phyloP scores from a whole-genome alignment of 1,139 yeast genomes.

The Pichia sp. region DNA sequence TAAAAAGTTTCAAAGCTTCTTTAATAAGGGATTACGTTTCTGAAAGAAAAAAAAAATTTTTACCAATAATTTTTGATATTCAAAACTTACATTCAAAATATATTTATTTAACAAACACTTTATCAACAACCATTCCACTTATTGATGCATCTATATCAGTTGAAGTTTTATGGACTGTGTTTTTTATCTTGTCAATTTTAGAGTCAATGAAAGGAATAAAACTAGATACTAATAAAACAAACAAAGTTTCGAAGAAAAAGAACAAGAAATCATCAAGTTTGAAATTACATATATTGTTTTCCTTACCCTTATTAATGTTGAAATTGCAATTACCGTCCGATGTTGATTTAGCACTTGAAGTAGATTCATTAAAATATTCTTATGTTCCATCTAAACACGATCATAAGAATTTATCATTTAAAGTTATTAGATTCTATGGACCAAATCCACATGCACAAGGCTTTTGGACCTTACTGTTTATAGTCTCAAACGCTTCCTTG shows the following conservation, averaged over 20 bases:
- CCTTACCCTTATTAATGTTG: slow-evolving; percentile 21
- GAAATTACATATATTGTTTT: slow-evolving; percentile 14
- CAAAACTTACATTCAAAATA: slow-evolving; percentile 16
- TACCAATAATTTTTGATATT: slow-evolving; percentile 11
- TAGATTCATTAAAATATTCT: slow-evolving; percentile 22
- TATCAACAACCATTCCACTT: slow-evolving; percentile 22
- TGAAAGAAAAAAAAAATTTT: slow-evolving; percentile 12
- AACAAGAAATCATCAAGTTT: neutral
- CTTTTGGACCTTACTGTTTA: slow-evolving; percentile 25
- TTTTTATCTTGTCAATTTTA: slow-evolving; percentile 23
- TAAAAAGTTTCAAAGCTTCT: slow-evolving; percentile 7
- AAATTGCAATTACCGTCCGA: slow-evolving; percentile 23
- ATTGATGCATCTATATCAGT: slow-evolving; percentile 23
- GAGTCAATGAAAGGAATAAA: slow-evolving; percentile 13
- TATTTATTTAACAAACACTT: slow-evolving; percentile 10
- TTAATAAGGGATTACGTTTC: slow-evolving; percentile 21
- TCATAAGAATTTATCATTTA: slow-evolving; percentile 15
- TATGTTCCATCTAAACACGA: slow-evolving; percentile 13
- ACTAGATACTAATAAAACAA: neutral
- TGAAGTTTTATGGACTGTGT: slow-evolving; percentile 26
- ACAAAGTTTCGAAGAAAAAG: neutral
- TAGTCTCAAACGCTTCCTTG: slow-evolving; percentile 19
- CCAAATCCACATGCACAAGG: slow-evolving; percentile 21
- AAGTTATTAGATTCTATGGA: slow-evolving; percentile 26
- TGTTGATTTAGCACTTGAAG: slow-evolving; percentile 24